Evolutionary conservation across 169 alveolate species (phyloP).

Genomic region (Eimeria maxima): DNA sequence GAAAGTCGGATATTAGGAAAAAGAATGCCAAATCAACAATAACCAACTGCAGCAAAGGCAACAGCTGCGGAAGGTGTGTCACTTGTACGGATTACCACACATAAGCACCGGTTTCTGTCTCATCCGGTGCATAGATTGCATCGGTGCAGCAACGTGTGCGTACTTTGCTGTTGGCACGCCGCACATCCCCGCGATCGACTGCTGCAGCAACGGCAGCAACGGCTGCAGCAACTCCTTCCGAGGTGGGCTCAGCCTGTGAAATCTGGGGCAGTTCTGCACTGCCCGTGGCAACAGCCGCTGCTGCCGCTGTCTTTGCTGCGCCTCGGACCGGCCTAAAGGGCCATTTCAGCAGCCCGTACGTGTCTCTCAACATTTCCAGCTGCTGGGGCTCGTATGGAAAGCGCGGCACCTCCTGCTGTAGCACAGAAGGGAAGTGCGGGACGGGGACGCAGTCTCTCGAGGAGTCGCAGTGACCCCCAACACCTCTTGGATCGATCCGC

Average conservation of each 20-base stretch:
- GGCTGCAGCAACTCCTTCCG: constrained; percentile 58
- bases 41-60: neutral
- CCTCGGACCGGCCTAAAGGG: constrained; percentile 62
- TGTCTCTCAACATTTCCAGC: constrained; percentile 73
- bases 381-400: constrained; percentile 82
- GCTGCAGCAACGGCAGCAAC: constrained; percentile 73
- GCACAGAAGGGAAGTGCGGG: constrained; percentile 84
- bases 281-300: constrained; percentile 49
- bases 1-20: no score
- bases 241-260: constrained; percentile 46
- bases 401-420: constrained; percentile 78
- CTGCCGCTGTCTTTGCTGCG: constrained; percentile 53
- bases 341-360: constrained; percentile 84
- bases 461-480: constrained; percentile 56
- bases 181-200: constrained; percentile 25
- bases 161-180: constrained; percentile 65
- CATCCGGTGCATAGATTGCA: constrained; percentile 78
- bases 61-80: neutral
- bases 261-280: constrained; percentile 28
- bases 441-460: constrained; percentile 74
- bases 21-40: neutral
- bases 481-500: constrained; percentile 44
- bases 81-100: neutral
- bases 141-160: constrained; percentile 72
- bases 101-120: constrained; percentile 80